Base-by-base conservation (phyloP, 2,329 filamentous ascomycete genomes). In the Diaporthe aspalathi region DNA sequence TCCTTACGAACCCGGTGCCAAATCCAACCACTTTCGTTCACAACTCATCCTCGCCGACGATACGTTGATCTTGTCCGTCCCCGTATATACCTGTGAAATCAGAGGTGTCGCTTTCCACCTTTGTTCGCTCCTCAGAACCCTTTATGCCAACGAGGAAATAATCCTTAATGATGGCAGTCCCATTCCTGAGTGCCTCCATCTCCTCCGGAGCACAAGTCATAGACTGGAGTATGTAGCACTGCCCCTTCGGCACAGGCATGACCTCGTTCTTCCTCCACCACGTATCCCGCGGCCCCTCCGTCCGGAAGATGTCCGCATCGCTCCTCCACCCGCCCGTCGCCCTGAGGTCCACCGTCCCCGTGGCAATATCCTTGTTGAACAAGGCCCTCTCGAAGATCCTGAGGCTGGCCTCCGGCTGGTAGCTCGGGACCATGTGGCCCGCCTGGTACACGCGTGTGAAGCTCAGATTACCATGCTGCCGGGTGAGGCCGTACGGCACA, bases 381-480 rank as follows among this genome's bases (percentile, higher is more conserved):
- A 89, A 80, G 8, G 85, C 85, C 22, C 88, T 81, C 43, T 84
- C 83, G 73, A 88, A 88, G 52, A 87, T 79, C 63, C 81, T 79
- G 73, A 85, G 79, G 1, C 83, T 75, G 0, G 84, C 84, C 53
- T 83, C 77, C 4, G 85, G 85, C 77, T 87, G 85, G 72, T 85
- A 85, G 40, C 80, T 84, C 0, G 85, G 84, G 2, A 85, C 84
- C 75, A 87, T 83, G 74, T 89, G 88, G 0, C 88, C 87, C 3
- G 87, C 83, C 73, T 89, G 83, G 74, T 87, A 88, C 16, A 89
- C 83, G 0, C 88, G 82, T 11, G 85, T 85, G 76, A 90, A 90
- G 3, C 85, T 87, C 53, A 90, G 84, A 72, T 92, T 92, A 2
- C 90, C 91, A 73, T 87, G 89, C 77, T 93, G 90, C 1, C 91